phyloP scores from a whole-genome alignment of 176 grass and related monocot species.

The Oryza coarctata region DNA sequence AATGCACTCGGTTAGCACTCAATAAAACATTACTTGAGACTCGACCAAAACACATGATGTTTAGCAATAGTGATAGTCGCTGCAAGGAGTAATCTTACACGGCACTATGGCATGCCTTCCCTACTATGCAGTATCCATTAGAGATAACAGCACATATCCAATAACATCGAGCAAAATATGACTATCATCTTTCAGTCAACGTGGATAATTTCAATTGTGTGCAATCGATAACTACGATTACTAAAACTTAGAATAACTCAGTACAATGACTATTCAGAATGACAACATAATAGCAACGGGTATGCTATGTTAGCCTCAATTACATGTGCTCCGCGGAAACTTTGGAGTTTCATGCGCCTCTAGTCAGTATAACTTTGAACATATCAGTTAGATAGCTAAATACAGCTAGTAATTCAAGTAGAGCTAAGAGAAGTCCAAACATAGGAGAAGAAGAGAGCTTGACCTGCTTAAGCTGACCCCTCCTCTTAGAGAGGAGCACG shows the following conservation, averaged over 20 bases:
- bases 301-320: not conserved
- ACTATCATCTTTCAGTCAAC: not conserved
- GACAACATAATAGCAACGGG: not conserved
- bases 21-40: not conserved
- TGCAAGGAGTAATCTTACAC: not conserved
- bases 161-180: not conserved
- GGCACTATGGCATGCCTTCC: not conserved
- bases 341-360: not conserved
- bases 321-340: not conserved
- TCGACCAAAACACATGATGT: not conserved
- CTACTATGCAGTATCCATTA: not conserved
- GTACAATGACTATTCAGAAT: not conserved
- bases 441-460: not conserved
- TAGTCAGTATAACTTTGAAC: not conserved
- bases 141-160: not conserved
- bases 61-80: not conserved
- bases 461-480: constrained; percentile 98
- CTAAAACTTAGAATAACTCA: not conserved
- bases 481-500: constrained; percentile 80
- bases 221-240: not conserved
- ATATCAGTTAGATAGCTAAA: not conserved
- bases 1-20: not conserved
- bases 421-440: not conserved
- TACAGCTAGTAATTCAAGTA: not conserved
- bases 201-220: not conserved